Conservation (phyloP, 2,329 filamentous ascomycete species). For the Ascomycota sp. region DNA sequence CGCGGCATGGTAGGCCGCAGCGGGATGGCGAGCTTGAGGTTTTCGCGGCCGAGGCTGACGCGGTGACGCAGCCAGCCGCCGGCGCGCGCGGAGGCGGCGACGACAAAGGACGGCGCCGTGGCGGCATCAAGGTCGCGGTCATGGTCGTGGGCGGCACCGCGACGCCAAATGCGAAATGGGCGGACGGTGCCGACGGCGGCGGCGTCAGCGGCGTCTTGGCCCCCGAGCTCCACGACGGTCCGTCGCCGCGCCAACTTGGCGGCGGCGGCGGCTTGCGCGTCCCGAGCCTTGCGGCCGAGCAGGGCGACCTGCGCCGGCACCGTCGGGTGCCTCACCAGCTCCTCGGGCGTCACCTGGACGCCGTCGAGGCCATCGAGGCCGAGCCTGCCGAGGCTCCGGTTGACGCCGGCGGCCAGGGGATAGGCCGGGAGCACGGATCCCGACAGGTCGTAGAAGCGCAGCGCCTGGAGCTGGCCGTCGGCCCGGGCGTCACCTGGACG, state of each 20-base stretch:
- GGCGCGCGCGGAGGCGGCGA: conserved; percentile 3
- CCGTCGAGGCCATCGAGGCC: conserved; percentile 16
- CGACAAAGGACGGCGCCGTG: conserved; percentile 5
- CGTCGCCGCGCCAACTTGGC: conserved; percentile 5
- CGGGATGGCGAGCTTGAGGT: background rate
- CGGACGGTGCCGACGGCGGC: no score
- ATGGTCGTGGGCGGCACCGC: background rate
- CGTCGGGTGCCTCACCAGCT: conserved; percentile 28
- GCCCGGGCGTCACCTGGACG: conserved; percentile 21
- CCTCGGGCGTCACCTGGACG: conserved; percentile 22
- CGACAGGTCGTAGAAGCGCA: conserved; percentile 30
- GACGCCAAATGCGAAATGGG: no score
- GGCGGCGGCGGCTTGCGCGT: conserved; percentile 4
- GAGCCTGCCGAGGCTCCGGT: conserved; percentile 17
- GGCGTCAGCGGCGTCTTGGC: no score
- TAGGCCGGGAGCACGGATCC: conserved; percentile 27
- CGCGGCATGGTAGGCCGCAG: background rate
- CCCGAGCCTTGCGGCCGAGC: conserved; percentile 10
- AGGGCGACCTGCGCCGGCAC: conserved; percentile 28
- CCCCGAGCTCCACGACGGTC: background rate
- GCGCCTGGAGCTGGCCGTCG: conserved; percentile 22
- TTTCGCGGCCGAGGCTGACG: conserved; percentile 3
- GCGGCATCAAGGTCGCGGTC: conserved; percentile 4
- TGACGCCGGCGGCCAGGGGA: conserved; percentile 23
- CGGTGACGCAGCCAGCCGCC: conserved; percentile 10